Conservation (phyloP, 139 green algal species). For the Picochlorum sp. region DNA sequence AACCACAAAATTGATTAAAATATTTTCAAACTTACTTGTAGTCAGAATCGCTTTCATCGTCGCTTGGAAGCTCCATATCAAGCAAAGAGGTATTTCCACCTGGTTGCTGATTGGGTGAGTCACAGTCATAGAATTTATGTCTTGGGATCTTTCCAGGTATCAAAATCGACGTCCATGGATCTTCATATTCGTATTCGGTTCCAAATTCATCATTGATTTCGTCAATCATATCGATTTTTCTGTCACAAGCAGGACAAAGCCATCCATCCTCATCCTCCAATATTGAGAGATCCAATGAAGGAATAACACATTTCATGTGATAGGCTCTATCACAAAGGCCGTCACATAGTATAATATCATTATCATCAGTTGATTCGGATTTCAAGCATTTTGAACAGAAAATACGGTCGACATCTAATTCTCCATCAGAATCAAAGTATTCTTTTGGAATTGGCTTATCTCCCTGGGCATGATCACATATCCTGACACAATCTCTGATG, state of each 20-base stretch:
- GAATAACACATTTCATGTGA: constrained; percentile 58
- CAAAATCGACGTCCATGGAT: constrained; percentile 30
- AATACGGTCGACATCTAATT: constrained; percentile 59
- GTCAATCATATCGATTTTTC: constrained; percentile 56
- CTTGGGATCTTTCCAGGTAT: constrained; percentile 7
- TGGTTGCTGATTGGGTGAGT: not conserved
- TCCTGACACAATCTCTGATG: constrained; percentile 42
- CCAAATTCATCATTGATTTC: constrained; percentile 55
- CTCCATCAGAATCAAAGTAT: constrained; percentile 49
- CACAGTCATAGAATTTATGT: not conserved
- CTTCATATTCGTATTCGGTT: constrained; percentile 39
- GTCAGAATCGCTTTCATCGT: constrained; percentile 33
- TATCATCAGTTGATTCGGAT: constrained; percentile 51
- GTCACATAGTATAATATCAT: constrained; percentile 91
- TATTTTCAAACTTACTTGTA: constrained; percentile 5
- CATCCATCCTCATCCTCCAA: constrained; percentile 48
- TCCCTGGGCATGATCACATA: constrained; percentile 41
- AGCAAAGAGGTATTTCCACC: not conserved
- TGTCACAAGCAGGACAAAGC: constrained; percentile 69
- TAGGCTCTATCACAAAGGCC: constrained; percentile 69
- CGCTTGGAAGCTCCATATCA: constrained; percentile 23
- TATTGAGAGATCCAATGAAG: constrained; percentile 28
- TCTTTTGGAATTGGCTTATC: constrained; percentile 18
- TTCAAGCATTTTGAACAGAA: constrained; percentile 66
- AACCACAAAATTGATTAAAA: not conserved